phyloP scores from a whole-genome alignment of 805 yeast species.

The Wickerhamomyces chambardii region DNA sequence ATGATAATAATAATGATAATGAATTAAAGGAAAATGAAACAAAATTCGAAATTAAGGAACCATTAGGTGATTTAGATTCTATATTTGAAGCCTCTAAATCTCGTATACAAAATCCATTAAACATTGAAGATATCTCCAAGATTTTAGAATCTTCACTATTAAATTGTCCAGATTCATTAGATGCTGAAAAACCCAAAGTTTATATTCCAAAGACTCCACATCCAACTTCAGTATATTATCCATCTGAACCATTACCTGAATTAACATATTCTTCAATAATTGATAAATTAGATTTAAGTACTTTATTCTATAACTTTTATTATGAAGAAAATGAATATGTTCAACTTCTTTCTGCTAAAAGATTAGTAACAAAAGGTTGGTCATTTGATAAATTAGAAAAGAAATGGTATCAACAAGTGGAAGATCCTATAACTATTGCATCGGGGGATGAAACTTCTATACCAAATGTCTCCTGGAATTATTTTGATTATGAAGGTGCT shows the following conservation, averaged over 20 bases:
- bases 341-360: conserved; percentile 73
- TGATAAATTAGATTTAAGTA: conserved; percentile 73
- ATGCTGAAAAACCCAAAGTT: conserved; percentile 72
- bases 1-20: conserved; percentile 1
- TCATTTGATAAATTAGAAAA: conserved; percentile 58
- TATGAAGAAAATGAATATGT: conserved; percentile 65
- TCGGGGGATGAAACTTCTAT: conserved; percentile 15
- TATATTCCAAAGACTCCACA: conserved; percentile 73
- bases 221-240: conserved; percentile 86
- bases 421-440: conserved; percentile 22
- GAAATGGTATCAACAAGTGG: conserved; percentile 76
- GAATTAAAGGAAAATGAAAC: background rate
- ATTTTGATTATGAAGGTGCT: conserved; percentile 73
- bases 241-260: conserved; percentile 59
- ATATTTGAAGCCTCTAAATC: conserved; percentile 22
- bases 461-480: conserved; percentile 51
- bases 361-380: conserved; percentile 79
- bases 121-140: conserved; percentile 42
- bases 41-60: conserved; percentile 12
- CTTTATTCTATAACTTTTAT: conserved; percentile 87
- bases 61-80: background rate
- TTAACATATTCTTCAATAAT: conserved; percentile 50
- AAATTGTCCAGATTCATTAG: conserved; percentile 90
- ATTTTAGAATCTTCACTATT: conserved; percentile 70
- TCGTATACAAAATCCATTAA: conserved; percentile 42